phyloP scores from a whole-genome alignment of 179 eudicot genomes.

The Beta corolliflora region DNA sequence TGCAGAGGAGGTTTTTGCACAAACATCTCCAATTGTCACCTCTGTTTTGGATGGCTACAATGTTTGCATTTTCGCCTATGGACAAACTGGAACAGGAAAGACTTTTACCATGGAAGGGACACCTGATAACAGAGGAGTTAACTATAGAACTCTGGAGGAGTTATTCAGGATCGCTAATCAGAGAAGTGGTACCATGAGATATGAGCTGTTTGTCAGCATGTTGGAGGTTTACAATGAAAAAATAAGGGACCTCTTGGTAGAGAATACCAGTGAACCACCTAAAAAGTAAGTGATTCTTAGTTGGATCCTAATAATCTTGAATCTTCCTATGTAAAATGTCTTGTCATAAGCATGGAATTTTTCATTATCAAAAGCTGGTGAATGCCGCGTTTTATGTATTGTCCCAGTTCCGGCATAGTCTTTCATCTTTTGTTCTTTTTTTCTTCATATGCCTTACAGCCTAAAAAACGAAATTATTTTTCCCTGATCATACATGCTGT shows the following conservation, averaged over 20 bases:
- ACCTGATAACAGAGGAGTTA: constrained; percentile 84
- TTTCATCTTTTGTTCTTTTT: too few species aligned
- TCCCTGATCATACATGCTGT: too few species aligned
- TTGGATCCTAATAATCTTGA: too few species aligned
- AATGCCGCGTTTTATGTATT: too few species aligned
- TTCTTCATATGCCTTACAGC: too few species aligned
- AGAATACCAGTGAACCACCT: constrained; percentile 61
- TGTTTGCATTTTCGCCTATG: constrained; percentile 97
- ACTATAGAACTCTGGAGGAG: constrained; percentile 83
- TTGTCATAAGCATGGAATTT: too few species aligned
- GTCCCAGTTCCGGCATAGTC: too few species aligned
- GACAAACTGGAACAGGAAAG: constrained; percentile 98
- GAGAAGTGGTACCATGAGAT: constrained; percentile 67
- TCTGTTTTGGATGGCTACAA: constrained; percentile 97
- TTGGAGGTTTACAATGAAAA: constrained; percentile 96
- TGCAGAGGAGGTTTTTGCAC: constrained; percentile 78
- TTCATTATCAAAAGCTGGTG: too few species aligned
- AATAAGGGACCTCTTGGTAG: constrained; percentile 84
- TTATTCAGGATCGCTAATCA: constrained; percentile 61
- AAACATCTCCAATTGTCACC: constrained; percentile 75
- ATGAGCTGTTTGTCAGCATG: constrained; percentile 91
- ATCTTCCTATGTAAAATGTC: background rate
- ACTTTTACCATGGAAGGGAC: constrained; percentile 99
- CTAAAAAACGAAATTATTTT: too few species aligned
- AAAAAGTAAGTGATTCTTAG: constrained; percentile 60